Percentiles rank a stretch among this genome's conserved stretches.
These are phyloP conservation scores for Silene latifolia DNA, from an alignment of 148 eudicot genomes.

Conservation along the genomic window DNA sequence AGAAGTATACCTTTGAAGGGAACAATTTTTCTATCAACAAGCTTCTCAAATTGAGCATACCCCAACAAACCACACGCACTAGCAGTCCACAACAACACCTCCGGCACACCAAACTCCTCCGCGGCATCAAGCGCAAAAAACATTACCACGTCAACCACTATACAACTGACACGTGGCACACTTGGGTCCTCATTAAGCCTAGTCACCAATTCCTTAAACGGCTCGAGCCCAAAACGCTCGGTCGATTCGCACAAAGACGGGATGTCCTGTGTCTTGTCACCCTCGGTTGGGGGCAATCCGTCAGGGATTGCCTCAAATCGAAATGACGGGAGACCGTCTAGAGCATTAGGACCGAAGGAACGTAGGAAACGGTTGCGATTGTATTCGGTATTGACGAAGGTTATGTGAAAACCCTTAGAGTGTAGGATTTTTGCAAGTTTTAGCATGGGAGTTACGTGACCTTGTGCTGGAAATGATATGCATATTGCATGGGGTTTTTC, in stretches of 20 bases:
- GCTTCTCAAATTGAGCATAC: constrained; percentile 27
- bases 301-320: constrained; percentile 37
- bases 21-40: constrained; percentile 12
- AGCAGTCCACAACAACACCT: constrained; percentile 36
- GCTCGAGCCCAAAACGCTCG: constrained; percentile 9
- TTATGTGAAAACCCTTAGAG: constrained; percentile 27
- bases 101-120: constrained; percentile 34
- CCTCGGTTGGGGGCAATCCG: constrained; percentile 32
- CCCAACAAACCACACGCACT: constrained; percentile 35
- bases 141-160: constrained; percentile 34
- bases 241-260: constrained; percentile 16
- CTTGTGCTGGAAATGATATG: constrained; percentile 36
- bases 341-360: constrained; percentile 27
- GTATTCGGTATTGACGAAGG: constrained; percentile 34
- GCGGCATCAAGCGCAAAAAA: constrained; percentile 35
- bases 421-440: constrained; percentile 39
- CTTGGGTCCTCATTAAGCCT: not conserved
- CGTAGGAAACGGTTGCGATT: constrained; percentile 34
- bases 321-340: constrained; percentile 32
- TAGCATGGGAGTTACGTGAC: constrained; percentile 40
- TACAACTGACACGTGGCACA: constrained; percentile 33
- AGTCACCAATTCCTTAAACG: constrained; percentile 31
- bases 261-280: constrained; percentile 32
- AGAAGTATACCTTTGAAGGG: constrained; percentile 34
- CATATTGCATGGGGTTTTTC: constrained; percentile 23